Base-by-base conservation (phyloP, 1,139 yeast genomes). In the Magnusiomyces suaveolens region DNA sequence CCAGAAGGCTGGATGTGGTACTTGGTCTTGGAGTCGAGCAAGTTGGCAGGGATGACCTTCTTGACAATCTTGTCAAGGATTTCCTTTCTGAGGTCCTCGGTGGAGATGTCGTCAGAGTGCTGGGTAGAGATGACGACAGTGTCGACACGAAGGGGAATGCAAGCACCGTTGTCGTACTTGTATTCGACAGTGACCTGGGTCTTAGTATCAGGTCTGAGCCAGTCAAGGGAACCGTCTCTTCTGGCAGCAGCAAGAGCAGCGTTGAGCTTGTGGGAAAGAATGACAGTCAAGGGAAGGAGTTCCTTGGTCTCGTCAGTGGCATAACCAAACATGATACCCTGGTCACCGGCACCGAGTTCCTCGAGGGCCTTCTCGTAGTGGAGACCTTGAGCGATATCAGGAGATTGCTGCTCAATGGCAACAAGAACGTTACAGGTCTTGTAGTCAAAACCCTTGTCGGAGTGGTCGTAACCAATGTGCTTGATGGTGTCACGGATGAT, bases 1-100 rank as follows among this genome's bases (percentile, higher is more conserved):
- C 99, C 99, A 62, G 97, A 90, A 66, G 99, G 99, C 78, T 92
- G 98, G 70, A 94, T 88, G 83, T 90, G 97, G 83, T 88, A 90
- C 69, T 83, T 78, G 72, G 99, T 92, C 77, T 87, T 87, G 70
- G 84, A 96, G 72, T 94, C 98, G 71, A 92, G 82, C 71, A 87
- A 80, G 64, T 88, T 77, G 59, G 83, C 84, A 69, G 98, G 97
- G 64, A 90, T 88, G 65, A 90, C 97, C 79, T 87, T 86, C 76
- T 87, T 82, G 75, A 92, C 76, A 69, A 92, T 81, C 74, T 92
- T 87, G 65, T 83, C 79, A 67, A 78, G 73, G 65, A 92, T 79
- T 75, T 85, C 85, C 46, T 74, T 59, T 79, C 97, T 87, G 70
- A 92, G 78, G 69, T 89, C 96, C 72, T 82, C 97, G 66, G 97